Conservation (phyloP, 129 eudicot species). For the Calendula officinalis region DNA sequence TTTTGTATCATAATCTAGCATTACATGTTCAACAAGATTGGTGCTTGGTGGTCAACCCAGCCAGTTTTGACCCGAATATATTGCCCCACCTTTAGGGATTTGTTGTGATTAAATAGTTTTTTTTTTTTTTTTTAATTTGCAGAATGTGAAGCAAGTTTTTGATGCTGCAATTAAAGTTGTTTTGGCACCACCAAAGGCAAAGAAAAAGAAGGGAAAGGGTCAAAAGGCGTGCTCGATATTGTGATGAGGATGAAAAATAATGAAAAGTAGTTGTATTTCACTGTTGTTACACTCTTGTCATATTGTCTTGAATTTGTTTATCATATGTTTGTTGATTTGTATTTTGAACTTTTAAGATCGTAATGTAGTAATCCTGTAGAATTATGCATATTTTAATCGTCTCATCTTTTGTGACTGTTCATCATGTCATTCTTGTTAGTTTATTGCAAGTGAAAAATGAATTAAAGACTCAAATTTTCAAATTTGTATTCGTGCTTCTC, state of each 20-base stretch:
- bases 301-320: constrained; percentile 20
- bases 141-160: constrained; percentile 80
- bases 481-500: too few species aligned
- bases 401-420: too few species aligned
- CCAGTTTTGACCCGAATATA: too few species aligned
- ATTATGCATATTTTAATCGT: too few species aligned
- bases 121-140: background rate
- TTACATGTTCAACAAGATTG: background rate
- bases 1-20: background rate
- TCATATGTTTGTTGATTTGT: constrained; percentile 36
- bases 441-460: background rate
- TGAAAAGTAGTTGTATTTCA: constrained; percentile 31
- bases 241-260: constrained; percentile 38
- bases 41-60: too few species aligned
- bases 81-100: too few species aligned
- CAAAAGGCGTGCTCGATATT: constrained; percentile 87
- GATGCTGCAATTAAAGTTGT: constrained; percentile 94
- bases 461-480: background rate
- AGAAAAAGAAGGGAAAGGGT: constrained; percentile 78
- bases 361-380: constrained; percentile 32
- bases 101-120: too few species aligned
- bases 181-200: constrained; percentile 79
- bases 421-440: background rate
- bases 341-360: constrained; percentile 24
- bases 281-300: constrained; percentile 15